Percentiles rank a stretch among this genome's conserved stretches.
These are phyloP conservation scores for Quercus variabilis DNA, from an alignment of 306 rosid genomes.

Conservation along the genomic window DNA sequence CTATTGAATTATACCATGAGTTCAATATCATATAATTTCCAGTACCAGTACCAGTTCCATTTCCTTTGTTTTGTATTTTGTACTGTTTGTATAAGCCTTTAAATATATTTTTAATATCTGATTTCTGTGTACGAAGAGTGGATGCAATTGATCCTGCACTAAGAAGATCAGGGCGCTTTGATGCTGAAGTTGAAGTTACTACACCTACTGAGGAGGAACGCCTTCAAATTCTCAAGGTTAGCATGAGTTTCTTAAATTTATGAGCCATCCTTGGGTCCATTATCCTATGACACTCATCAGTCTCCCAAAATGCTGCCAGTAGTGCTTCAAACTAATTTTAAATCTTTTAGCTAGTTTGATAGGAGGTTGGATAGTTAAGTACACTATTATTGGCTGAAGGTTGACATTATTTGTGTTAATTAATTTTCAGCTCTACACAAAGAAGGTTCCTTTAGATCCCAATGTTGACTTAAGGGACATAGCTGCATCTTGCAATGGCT, in stretches of 20 bases:
- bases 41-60: neutral
- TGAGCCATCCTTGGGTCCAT: neutral
- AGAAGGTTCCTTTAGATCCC: conserved; percentile 55
- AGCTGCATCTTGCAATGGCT: conserved; percentile 90
- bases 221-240: conserved; percentile 79
- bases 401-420: conserved; percentile 7
- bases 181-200: conserved; percentile 82
- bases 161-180: conserved; percentile 89
- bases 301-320: neutral
- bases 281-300: neutral
- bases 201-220: conserved; percentile 80
- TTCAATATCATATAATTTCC: conserved; percentile 6
- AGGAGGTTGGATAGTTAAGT: conserved; percentile 16
- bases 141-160: conserved; percentile 89
- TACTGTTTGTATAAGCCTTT: neutral
- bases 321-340: neutral
- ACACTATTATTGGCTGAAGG: neutral
- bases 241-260: conserved; percentile 1
- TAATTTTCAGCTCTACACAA: conserved; percentile 73
- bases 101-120: neutral
- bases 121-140: conserved; percentile 41
- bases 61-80: conserved; percentile 4
- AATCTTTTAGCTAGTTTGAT: neutral
- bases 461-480: conserved; percentile 52
- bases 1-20: neutral